Percentiles rank a stretch among this genome's conserved stretches.
These are phyloP conservation scores for Nakaseomyces nivariensis DNA, from an alignment of 1,139 yeast species.

Conservation along the genomic window DNA sequence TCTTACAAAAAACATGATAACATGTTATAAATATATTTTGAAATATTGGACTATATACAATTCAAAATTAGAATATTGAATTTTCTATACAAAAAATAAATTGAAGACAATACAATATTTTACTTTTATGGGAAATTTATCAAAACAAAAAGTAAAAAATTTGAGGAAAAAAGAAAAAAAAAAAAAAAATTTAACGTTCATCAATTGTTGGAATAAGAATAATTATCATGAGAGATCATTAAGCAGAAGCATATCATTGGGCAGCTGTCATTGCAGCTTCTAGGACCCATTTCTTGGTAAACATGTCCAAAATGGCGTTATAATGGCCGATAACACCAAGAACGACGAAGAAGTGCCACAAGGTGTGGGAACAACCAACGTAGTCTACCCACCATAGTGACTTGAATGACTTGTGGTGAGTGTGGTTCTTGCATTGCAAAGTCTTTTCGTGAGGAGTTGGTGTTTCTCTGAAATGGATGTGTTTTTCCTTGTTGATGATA, in stretches of 20 bases:
- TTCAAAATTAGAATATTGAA: too few relatives aligned
- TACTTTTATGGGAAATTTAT: background rate
- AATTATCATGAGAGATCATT: background rate
- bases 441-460: conserved; percentile 30
- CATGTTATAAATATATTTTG: background rate
- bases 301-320: conserved; percentile 63
- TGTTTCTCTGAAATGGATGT: conserved; percentile 44
- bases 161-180: background rate
- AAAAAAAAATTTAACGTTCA: background rate
- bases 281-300: conserved; percentile 31
- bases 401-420: conserved; percentile 37
- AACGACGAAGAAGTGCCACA: conserved; percentile 90
- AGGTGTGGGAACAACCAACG: conserved; percentile 65
- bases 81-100: too few relatives aligned
- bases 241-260: background rate
- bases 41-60: background rate
- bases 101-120: too few relatives aligned
- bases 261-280: background rate
- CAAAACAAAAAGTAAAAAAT: background rate
- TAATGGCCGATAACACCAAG: conserved; percentile 85
- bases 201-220: background rate
- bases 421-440: conserved; percentile 4
- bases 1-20: background rate
- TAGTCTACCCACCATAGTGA: conserved; percentile 85
- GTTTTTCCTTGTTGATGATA: conserved; percentile 25